Evolutionary conservation across 2,329 filamentous ascomycete species (phyloP).

Genomic region (Lachnellula suecica): DNA sequence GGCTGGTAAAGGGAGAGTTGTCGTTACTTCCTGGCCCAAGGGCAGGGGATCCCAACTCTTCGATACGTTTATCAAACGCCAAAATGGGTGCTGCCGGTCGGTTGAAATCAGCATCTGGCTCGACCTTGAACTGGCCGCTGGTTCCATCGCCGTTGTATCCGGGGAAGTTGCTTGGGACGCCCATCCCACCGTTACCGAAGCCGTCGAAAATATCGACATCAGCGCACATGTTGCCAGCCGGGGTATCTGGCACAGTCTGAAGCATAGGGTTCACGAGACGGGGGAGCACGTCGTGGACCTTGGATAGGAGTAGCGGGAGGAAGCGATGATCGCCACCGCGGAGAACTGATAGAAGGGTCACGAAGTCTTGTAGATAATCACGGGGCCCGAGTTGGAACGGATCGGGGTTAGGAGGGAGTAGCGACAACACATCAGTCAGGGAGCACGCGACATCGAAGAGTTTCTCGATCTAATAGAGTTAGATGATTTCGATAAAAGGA

Average conservation of each 20-base stretch:
- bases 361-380: slow-evolving; percentile 70
- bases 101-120: slow-evolving; percentile 24
- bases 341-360: slow-evolving; percentile 66
- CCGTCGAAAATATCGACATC: slow-evolving; percentile 64
- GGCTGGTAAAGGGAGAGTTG: slow-evolving; percentile 23
- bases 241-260: slow-evolving; percentile 55
- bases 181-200: slow-evolving; percentile 63
- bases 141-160: slow-evolving; percentile 27
- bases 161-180: slow-evolving; percentile 28
- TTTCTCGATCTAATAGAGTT: slow-evolving; percentile 63
- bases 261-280: slow-evolving; percentile 60
- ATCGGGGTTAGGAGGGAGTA: slow-evolving; percentile 58
- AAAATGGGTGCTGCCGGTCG: slow-evolving; percentile 17
- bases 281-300: slow-evolving; percentile 71
- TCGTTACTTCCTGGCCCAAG: slow-evolving; percentile 16
- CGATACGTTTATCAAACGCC: slow-evolving; percentile 26
- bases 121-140: slow-evolving; percentile 31
- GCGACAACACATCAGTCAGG: slow-evolving; percentile 70
- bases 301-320: slow-evolving; percentile 72
- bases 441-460: slow-evolving; percentile 74
- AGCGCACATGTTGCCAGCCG: slow-evolving; percentile 31
- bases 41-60: slow-evolving; percentile 27
- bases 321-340: slow-evolving; percentile 77
- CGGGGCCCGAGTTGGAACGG: slow-evolving; percentile 67
- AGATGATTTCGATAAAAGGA: slow-evolving; percentile 3